These are phyloP conservation scores for Melastoma malabathricum DNA, from an alignment of 345 rosid genomes.

Conservation along the genomic window DNA sequence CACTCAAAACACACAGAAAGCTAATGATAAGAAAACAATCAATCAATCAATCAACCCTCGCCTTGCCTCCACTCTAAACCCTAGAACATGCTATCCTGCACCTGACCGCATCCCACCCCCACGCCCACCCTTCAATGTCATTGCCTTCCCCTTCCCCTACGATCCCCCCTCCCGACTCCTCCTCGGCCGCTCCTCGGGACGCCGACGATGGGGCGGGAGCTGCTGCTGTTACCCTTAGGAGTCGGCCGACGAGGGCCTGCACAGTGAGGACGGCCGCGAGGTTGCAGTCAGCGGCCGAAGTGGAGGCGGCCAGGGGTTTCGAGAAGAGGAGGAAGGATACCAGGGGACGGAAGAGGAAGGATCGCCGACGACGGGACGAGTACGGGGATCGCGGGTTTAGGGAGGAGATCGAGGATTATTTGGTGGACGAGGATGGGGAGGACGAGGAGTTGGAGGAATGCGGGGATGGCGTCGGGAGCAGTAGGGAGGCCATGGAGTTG, in stretches of 20 bases:
- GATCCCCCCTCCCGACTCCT: not conserved
- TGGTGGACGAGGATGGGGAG: not conserved
- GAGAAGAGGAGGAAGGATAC: conserved; percentile 48
- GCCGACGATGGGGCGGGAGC: conserved; percentile 3
- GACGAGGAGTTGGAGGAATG: conserved; percentile 31
- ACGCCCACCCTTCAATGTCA: too few species aligned
- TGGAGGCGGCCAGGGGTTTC: conserved; percentile 18
- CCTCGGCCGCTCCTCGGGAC: not conserved
- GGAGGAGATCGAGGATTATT: too few species aligned
- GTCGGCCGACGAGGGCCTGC: conserved; percentile 91
- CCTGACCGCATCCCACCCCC: too few species aligned
- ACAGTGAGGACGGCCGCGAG: conserved; percentile 74
- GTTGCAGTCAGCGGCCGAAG: conserved; percentile 36
- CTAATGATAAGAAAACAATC: too few species aligned
- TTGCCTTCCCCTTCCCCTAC: too few species aligned
- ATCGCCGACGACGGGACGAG: too few species aligned
- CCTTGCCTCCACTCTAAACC: too few species aligned
- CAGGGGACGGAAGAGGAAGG: too few species aligned
- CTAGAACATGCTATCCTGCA: too few species aligned
- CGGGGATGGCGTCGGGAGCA: conserved; percentile 17
- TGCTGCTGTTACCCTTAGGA: conserved; percentile 37
- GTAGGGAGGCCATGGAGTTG: conserved; percentile 59
- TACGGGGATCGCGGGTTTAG: too few species aligned
- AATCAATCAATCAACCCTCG: too few species aligned
- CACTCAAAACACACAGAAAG: too few species aligned